Base-by-base conservation (phyloP, 192 early-diverging fungal species). In the Kappamyces sp. region DNA sequence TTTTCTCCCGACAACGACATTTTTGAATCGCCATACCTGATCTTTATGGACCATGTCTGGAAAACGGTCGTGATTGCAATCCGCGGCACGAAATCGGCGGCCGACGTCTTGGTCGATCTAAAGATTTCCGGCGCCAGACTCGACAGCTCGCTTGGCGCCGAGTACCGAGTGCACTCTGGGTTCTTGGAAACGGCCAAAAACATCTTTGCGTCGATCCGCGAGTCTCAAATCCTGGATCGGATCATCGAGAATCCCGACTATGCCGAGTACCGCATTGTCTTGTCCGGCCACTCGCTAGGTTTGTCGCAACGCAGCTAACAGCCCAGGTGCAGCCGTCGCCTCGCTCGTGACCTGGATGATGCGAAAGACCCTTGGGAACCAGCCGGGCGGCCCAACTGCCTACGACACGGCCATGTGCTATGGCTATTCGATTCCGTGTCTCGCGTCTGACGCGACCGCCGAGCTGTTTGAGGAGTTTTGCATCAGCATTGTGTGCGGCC, bases 61-160 rank as follows among this genome's bases (percentile, higher is more conserved):
- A 61, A 66, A 14, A 41, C 64, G 2, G 57, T 75, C 48, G 68
- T 75, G n/a, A 58, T 75, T 42, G 66, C 73, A 5, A 59, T 75
- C 32, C 49, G 73, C n/a, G 73, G 73, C 29, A 75, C 73, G 14
- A 66, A 63, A 31, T 67, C 63, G 5, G 57, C 68, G 3, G 68
- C 61, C 2, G 73, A 75, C 60, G 61, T 75, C 11, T 41, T 75
- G n/a, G 70, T 75, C 38, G 73, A 75, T 68, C 45, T 75, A 37
- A 67, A 65, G 43, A 57, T 75, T 47, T 53, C 71, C 50, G 39
- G 62, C 1, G 53, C 33, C 29, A 61, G 48, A 9, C 39, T 75
- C 33, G 47, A 49, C 45, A 8, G n/a, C n/a, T 34, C 41, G 8
- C 47, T 63, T 40, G 2, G 7, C n/a, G 45, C 33, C 12, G 32